A percentile compares a stretch with the other conserved stretches of the same genome.
Conservation (phyloP, 768 basidiomycete genomes). For the Rhodotorula paludigena region DNA sequence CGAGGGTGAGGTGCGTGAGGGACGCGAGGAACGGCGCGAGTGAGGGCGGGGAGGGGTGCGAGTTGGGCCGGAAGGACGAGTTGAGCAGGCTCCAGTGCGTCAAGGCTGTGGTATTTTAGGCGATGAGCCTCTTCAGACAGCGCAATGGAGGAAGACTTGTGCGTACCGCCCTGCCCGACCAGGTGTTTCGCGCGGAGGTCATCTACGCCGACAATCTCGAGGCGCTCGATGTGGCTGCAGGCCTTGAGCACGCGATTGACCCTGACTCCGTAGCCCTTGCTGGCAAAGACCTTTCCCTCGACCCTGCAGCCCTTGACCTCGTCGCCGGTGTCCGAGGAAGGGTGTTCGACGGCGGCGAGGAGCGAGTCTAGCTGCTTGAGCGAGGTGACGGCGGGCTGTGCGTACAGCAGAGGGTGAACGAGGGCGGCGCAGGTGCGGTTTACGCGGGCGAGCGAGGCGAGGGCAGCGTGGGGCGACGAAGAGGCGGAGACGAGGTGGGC, state of each 20-base stretch:
- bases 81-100: conserved; percentile 19
- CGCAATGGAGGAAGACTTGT: background rate
- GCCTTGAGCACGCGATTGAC: background rate
- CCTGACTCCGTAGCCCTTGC: conserved; percentile 17
- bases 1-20: conserved; percentile 21
- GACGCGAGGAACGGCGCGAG: conserved; percentile 11
- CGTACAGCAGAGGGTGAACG: conserved; percentile 5
- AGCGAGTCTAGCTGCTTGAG: conserved; percentile 11
- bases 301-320: background rate
- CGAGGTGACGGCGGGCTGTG: background rate
- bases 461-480: background rate
- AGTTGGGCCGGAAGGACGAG: conserved; percentile 25
- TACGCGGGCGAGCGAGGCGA: conserved; percentile 4
- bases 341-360: background rate
- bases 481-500: background rate
- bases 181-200: conserved; percentile 27
- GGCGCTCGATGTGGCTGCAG: background rate
- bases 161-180: background rate
- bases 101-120: background rate
- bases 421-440: background rate
- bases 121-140: too few species aligned
- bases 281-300: conserved; percentile 11
- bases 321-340: too few species aligned
- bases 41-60: conserved; percentile 16
- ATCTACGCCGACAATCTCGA: conserved; percentile 27